Percentiles rank a stretch among this genome's conserved stretches.
Evolutionary conservation across 2,329 filamentous ascomycete species (phyloP).

Genomic region (Nemania bipapillata): DNA sequence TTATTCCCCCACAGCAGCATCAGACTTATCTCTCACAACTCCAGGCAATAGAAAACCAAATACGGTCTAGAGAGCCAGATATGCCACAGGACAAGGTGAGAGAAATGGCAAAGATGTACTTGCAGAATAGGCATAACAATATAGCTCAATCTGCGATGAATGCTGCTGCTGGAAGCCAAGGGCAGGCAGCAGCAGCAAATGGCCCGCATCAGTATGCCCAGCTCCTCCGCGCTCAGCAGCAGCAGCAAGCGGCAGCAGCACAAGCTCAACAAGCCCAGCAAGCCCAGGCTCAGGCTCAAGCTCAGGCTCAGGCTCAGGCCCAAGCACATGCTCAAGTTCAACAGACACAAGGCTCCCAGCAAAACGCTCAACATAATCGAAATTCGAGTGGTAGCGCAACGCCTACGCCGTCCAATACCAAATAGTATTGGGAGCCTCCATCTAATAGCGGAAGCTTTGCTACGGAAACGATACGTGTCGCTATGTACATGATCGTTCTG

Average conservation of each 20-base stretch:
- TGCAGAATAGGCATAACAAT: constrained; percentile 57
- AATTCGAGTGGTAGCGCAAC: constrained; percentile 49
- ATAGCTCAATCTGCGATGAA: constrained; percentile 64
- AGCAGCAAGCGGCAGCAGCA: constrained; percentile 50
- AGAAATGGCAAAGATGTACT: constrained; percentile 63
- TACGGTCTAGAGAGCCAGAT: constrained; percentile 63
- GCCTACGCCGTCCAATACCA: constrained; percentile 44
- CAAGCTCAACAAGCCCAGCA: constrained; percentile 51
- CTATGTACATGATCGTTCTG: constrained; percentile 5
- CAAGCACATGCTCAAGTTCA: constrained; percentile 42
- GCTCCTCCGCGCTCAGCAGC: constrained; percentile 67
- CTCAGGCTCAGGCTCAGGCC: constrained; percentile 38
- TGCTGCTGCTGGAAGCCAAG: constrained; percentile 63
- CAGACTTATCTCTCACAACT: constrained; percentile 62
- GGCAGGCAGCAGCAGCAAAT: constrained; percentile 61
- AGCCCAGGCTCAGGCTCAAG: constrained; percentile 42
- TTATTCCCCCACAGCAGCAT: constrained; percentile 58
- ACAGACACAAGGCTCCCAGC: constrained; percentile 43
- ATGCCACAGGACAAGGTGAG: constrained; percentile 62
- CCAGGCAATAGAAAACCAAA: constrained; percentile 63
- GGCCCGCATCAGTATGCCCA: constrained; percentile 70
- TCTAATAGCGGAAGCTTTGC: background rate
- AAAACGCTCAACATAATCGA: constrained; percentile 48
- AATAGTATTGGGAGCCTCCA: constrained; percentile 35
- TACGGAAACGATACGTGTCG: background rate